These are phyloP conservation scores for Salix arbutifolia DNA, from an alignment of 345 rosid species.

Conservation along the genomic window DNA sequence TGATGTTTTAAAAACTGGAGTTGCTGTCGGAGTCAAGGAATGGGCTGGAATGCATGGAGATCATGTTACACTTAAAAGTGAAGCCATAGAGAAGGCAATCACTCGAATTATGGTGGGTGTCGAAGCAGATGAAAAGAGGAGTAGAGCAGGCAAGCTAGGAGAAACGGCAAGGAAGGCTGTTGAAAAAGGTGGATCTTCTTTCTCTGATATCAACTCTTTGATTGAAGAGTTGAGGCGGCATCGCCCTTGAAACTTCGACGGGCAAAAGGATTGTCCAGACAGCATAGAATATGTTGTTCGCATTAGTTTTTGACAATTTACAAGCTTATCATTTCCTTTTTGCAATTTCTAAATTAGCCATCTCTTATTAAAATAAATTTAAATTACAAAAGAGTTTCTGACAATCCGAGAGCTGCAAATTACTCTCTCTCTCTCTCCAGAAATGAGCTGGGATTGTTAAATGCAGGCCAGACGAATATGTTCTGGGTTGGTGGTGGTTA, in stretches of 20 bases:
- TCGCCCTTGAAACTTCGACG: background rate
- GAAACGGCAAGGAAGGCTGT: conserved; percentile 28
- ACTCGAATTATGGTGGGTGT: conserved; percentile 18
- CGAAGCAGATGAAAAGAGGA: conserved; percentile 8
- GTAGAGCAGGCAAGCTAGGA: conserved; percentile 15
- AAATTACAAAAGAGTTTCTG: background rate
- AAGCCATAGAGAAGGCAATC: conserved; percentile 29
- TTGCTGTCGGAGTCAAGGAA: conserved; percentile 16
- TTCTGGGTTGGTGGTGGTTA: too few species aligned
- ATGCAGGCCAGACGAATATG: too few species aligned
- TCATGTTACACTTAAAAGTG: conserved; percentile 5
- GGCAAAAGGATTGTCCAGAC: background rate
- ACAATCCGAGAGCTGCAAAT: too few species aligned
- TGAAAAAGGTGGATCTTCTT: conserved; percentile 34
- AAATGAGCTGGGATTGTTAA: too few species aligned
- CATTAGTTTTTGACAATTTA: background rate
- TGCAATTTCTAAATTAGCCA: background rate
- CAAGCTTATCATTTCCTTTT: background rate
- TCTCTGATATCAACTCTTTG: conserved; percentile 15
- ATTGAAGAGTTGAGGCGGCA: conserved; percentile 16
- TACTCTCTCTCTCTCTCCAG: too few species aligned
- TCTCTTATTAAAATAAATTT: too few species aligned
- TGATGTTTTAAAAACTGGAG: conserved; percentile 21
- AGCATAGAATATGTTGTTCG: background rate
- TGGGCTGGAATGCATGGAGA: conserved; percentile 16